A percentile compares a stretch with the other conserved stretches of the same genome.
Conservation (phyloP, 768 basidiomycete genomes). For the Trametes maxima region DNA sequence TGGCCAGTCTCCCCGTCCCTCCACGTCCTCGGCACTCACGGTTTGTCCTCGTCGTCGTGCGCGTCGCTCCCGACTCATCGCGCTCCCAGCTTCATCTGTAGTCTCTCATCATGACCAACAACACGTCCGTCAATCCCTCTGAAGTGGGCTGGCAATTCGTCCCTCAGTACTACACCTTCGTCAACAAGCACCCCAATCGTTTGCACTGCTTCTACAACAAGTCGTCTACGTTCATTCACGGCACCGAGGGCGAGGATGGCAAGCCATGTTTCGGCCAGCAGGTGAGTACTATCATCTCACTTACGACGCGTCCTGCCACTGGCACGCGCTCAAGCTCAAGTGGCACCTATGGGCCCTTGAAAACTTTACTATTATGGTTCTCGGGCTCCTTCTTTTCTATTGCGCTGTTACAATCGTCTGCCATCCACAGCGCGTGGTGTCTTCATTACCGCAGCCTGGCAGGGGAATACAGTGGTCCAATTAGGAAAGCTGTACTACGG, state of each 20-base stretch:
- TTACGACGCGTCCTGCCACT: constrained; percentile 17
- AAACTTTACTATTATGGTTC: no score
- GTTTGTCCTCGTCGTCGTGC: constrained; percentile 36
- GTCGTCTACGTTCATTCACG: constrained; percentile 95
- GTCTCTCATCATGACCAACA: constrained; percentile 32
- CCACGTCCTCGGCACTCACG: constrained; percentile 22
- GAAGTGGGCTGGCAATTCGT: constrained; percentile 99
- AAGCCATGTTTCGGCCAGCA: constrained; percentile 91
- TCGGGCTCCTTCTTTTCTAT: no score
- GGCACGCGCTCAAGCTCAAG: not conserved
- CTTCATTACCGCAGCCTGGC: not conserved
- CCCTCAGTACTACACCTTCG: constrained; percentile 98
- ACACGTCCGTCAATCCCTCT: constrained; percentile 66
- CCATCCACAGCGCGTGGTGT: not conserved
- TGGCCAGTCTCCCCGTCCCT: constrained; percentile 33
- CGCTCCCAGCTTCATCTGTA: constrained; percentile 12
- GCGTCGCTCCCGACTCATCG: constrained; percentile 2
- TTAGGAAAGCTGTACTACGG: not conserved
- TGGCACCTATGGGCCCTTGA: not conserved
- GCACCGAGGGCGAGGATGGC: constrained; percentile 93
- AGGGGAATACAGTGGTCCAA: not conserved
- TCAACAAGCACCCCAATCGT: constrained; percentile 96
- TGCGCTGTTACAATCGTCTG: not conserved
- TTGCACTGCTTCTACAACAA: constrained; percentile 99
- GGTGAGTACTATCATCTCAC: constrained; percentile 48